These are phyloP conservation scores for Umbelopsis ramanniana DNA, from an alignment of 192 early-diverging fungal species.

Conservation along the genomic window DNA sequence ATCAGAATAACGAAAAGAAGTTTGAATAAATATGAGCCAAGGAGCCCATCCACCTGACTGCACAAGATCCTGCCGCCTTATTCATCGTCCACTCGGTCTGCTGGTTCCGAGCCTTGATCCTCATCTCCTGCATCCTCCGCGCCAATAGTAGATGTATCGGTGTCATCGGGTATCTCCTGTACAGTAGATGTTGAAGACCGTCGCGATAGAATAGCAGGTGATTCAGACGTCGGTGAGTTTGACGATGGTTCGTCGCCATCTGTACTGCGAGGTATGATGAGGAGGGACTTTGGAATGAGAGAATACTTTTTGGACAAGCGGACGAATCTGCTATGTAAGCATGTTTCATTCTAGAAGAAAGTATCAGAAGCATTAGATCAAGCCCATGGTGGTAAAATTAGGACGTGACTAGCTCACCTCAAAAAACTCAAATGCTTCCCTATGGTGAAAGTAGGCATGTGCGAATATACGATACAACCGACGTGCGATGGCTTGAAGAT, in stretches of 20 bases:
- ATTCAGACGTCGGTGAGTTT: neutral
- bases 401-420: constrained; percentile 57
- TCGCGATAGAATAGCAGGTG: neutral
- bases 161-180: neutral
- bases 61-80: too few relatives aligned
- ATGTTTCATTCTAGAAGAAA: constrained; percentile 63
- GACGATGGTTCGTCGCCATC: neutral
- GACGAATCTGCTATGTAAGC: constrained; percentile 75
- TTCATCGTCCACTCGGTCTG: neutral
- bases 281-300: constrained; percentile 68
- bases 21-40: too few relatives aligned
- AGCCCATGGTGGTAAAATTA: neutral
- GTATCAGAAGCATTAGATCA: constrained; percentile 5
- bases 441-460: constrained; percentile 93
- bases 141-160: neutral
- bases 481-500: constrained; percentile 87
- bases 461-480: constrained; percentile 97
- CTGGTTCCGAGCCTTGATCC: neutral
- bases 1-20: neutral
- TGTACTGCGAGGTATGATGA: constrained; percentile 64
- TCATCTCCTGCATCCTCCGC: too few relatives aligned
- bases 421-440: constrained; percentile 85
- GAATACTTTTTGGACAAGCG: constrained; percentile 64
- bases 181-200: constrained; percentile 5
- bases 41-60: too few relatives aligned